phyloP scores from a whole-genome alignment of 176 grass and related monocot genomes.

The Zizania latifolia region DNA sequence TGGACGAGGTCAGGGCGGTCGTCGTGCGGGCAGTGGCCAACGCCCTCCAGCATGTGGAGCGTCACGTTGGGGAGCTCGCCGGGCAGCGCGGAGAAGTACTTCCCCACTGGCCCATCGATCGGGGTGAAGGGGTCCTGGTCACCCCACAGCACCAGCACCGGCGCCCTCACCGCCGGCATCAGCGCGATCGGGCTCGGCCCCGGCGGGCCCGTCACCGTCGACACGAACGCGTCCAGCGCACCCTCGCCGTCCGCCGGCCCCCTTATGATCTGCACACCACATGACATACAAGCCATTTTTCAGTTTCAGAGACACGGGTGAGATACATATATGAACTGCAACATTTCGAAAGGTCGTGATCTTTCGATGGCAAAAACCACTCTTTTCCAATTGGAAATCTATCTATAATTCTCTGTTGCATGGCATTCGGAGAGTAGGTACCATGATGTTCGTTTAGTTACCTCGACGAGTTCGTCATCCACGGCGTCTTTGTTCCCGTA shows the following conservation, averaged over 20 bases:
- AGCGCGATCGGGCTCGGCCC: slow-evolving; percentile 63
- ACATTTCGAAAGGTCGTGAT: not conserved
- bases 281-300: not conserved
- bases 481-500: slow-evolving; percentile 72
- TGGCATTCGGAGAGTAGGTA: not conserved
- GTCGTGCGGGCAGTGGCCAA: slow-evolving; percentile 90
- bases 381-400: too few relatives aligned
- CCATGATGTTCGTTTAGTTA: not conserved
- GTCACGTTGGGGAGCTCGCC: slow-evolving; percentile 51
- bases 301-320: not conserved
- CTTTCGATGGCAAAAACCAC: not conserved
- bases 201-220: slow-evolving; percentile 76
- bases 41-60: slow-evolving; percentile 60
- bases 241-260: slow-evolving; percentile 61
- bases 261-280: slow-evolving; percentile 51
- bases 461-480: slow-evolving; percentile 70
- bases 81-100: slow-evolving; percentile 65
- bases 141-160: slow-evolving; percentile 77
- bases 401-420: not conserved
- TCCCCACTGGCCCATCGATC: slow-evolving; percentile 84
- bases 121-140: slow-evolving; percentile 86
- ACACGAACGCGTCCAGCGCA: slow-evolving; percentile 85
- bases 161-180: slow-evolving; percentile 61
- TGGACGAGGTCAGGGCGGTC: slow-evolving; percentile 82
- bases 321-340: not conserved